Evolutionary conservation across 345 rosid genomes (phyloP).

Genomic region (Moricandia arvensis): DNA sequence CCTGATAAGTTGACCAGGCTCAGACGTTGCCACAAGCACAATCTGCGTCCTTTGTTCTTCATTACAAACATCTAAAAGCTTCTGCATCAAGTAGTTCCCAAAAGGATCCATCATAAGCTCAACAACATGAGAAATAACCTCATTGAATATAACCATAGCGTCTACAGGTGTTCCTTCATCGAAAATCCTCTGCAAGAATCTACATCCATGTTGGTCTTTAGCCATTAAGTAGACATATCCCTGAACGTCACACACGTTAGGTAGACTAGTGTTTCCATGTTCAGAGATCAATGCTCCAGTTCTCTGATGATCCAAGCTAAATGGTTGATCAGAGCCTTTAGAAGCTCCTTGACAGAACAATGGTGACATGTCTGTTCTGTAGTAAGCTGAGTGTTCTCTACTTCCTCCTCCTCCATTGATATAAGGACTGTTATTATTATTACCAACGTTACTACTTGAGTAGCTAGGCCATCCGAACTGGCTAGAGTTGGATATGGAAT

Average conservation of each 20-base stretch:
- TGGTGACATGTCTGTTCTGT: constrained; percentile 19
- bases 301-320: constrained; percentile 25
- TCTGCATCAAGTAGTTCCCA: constrained; percentile 58
- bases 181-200: constrained; percentile 54
- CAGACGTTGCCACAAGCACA: constrained; percentile 39
- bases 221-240: constrained; percentile 49
- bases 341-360: constrained; percentile 26
- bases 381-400: constrained; percentile 10
- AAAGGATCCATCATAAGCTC: constrained; percentile 61
- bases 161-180: constrained; percentile 49
- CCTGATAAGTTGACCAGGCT: constrained; percentile 51
- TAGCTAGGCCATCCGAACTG: constrained; percentile 30
- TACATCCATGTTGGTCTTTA: constrained; percentile 56
- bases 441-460: background rate
- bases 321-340: constrained; percentile 29
- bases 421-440: constrained; percentile 9
- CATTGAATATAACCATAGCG: constrained; percentile 44
- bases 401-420: constrained; percentile 6
- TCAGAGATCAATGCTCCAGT: constrained; percentile 9
- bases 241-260: constrained; percentile 40
- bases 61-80: constrained; percentile 51
- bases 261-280: constrained; percentile 22
- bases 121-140: constrained; percentile 51
- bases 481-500: constrained; percentile 7
- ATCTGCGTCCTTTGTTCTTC: constrained; percentile 57